phyloP scores from a whole-genome alignment of 768 basidiomycete genomes.

The Naganishia friedmannii region DNA sequence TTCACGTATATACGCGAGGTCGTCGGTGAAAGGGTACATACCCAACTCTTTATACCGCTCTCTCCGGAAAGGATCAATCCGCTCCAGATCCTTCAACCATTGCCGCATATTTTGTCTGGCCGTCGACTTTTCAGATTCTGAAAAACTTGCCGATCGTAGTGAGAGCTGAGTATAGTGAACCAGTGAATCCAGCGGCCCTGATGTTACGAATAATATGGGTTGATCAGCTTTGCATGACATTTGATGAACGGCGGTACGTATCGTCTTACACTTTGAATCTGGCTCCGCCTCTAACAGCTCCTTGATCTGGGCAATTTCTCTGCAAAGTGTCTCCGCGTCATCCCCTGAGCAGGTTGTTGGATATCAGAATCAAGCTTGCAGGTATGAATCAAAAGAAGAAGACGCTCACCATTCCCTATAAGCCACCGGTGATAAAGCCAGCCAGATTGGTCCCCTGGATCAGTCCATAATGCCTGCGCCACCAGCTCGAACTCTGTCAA shows the following conservation, averaged over 20 bases:
- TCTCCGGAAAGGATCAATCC: slow-evolving; percentile 65
- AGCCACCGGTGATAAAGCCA: slow-evolving; percentile 99
- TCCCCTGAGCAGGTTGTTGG: slow-evolving; percentile 56
- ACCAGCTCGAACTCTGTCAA: slow-evolving; percentile 82
- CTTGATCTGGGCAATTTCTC: slow-evolving; percentile 74
- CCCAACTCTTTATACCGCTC: slow-evolving; percentile 59
- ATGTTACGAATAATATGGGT: not conserved
- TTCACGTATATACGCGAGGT: not conserved
- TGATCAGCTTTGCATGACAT: not conserved
- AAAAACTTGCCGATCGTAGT: slow-evolving; percentile 52
- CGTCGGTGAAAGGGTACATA: not conserved
- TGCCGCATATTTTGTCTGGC: slow-evolving; percentile 55
- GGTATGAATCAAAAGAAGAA: not conserved
- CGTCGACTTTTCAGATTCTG: slow-evolving; percentile 43
- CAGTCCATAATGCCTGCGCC: slow-evolving; percentile 90
- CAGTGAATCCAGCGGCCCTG: slow-evolving; percentile 93
- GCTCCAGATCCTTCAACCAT: slow-evolving; percentile 57
- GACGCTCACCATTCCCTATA: slow-evolving; percentile 66
- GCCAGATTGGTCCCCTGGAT: slow-evolving; percentile 91
- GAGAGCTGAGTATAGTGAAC: slow-evolving; percentile 77
- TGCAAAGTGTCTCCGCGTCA: slow-evolving; percentile 60
- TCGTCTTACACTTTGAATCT: slow-evolving; percentile 78
- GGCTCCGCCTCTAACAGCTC: slow-evolving; percentile 84
- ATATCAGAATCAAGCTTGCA: not conserved
- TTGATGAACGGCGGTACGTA: not conserved